Evolutionary conservation across 139 green algal species (phyloP), one percentile per base, ranked within the genome.

Genomic region (Closterium sp.): DNA sequence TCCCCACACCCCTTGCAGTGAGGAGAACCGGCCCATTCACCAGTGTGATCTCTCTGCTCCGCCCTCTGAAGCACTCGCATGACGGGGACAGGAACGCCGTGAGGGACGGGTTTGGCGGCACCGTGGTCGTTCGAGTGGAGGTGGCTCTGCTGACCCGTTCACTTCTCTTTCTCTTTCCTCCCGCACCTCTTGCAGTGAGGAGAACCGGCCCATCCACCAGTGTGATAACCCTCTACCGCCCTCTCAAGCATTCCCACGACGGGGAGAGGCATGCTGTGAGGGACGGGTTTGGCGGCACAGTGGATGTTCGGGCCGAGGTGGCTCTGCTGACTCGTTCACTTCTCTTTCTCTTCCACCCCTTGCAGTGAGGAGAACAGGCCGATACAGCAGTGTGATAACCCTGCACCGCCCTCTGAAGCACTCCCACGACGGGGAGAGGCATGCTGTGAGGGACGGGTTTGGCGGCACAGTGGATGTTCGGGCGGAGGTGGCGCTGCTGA

Each of bases 101-200:
- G 42, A 73, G 21, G n/a, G 87, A 90, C 87, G 87, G 87, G 27
- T 85, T 90, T n/a, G 87, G 29, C 21, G 87, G 21, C 87, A n/a
- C n/a, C n/a, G n/a, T n/a, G n/a, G n/a, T n/a, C n/a, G n/a, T n/a
- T n/a, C n/a, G n/a, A n/a, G n/a, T n/a, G n/a, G n/a, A n/a, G n/a
- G n/a, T n/a, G n/a, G n/a, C 17, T 22, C 24, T 73, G 50, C 50
- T 73, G 10, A 22, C 50, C 11, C 50, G 3, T 70, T 4, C 10
- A 1, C 5, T 70, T 4, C 45, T 19, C 45, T 70, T 13, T 19
- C 4, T 1, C 45, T 19, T 13, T 19, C 11, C 45, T 1, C 11
- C 45, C 45, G 10, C 5, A 70, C 45, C 45, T 2, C 45, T 19
- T 4, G 11, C 50, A 73, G 50, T 73, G 50, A 73, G 50, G 50